A percentile compares a stretch with the other conserved stretches of the same genome.
Evolutionary conservation across 108 stramenopile species (phyloP).

Genomic region (Nannochloropsis oceanica): DNA sequence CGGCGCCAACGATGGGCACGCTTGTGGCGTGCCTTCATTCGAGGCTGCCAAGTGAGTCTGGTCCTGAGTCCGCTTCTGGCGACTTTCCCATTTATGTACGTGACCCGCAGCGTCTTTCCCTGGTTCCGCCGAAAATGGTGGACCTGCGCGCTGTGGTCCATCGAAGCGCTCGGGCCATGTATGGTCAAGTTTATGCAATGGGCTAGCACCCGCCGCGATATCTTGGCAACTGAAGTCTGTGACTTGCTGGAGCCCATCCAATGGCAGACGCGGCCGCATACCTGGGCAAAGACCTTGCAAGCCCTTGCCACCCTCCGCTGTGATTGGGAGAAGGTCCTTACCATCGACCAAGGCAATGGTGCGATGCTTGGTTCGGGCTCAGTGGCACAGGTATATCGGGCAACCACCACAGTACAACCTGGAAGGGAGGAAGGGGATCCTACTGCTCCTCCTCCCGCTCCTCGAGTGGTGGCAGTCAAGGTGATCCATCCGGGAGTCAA

Average conservation of each 20-base stretch:
- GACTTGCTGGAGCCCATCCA: neutral
- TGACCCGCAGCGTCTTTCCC: neutral
- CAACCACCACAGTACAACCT: neutral
- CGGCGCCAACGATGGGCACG: neutral
- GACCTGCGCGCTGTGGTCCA: neutral
- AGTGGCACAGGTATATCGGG: constrained; percentile 4
- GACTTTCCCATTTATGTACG: neutral
- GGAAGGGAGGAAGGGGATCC: neutral
- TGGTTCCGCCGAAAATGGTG: neutral
- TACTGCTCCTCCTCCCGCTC: neutral
- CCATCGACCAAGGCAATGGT: neutral
- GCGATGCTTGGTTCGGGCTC: constrained; percentile 2
- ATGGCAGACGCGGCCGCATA: neutral
- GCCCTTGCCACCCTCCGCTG: neutral
- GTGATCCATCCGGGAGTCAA: constrained; percentile 4
- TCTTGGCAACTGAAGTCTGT: constrained; percentile 1
- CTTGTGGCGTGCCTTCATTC: neutral
- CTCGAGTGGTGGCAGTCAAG: constrained; percentile 1
- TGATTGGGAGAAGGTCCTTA: neutral
- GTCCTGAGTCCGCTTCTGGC: neutral
- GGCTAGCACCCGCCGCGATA: constrained; percentile 7
- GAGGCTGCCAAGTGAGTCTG: neutral
- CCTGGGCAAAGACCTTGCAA: neutral
- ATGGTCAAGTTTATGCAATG: constrained; percentile 11
- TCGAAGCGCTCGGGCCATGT: neutral